Base-by-base conservation (phyloP, 2,329 filamentous ascomycete species). In the Claviceps monticola region DNA sequence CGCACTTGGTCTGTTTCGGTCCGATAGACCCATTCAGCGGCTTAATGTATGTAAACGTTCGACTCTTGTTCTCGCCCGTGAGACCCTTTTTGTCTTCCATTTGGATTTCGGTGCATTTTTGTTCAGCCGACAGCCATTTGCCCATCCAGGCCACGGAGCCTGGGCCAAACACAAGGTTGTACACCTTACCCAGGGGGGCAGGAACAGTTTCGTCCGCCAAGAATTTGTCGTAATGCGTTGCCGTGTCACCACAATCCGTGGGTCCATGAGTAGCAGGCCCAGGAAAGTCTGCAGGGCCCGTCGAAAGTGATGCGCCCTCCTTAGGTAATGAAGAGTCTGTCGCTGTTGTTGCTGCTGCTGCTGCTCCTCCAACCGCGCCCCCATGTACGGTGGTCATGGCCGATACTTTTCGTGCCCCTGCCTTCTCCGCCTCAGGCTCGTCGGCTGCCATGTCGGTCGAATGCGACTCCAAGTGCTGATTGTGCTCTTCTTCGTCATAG, bases 1-100 rank as follows among this genome's bases (percentile, higher is more conserved):
- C 84, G 66, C 93, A 98, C 63, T 95, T 96, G 13, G 93, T 98
- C 70, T 95, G 88, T 64, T 79, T 93, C 0, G 93, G 93, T 0
- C 93, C 93, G 57, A 98, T 91, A 1, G 87, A 75, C 2, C 76
- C 86, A 59, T 83, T 78, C 2, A 98, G 72, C 1, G 93, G 93
- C 65, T 96, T 97, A 69, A 95, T 95, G 65, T 96, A 98, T 1
- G 82, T 84, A 64, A 84, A 95, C 19, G 73, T 80, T 46, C 90
- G 80, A 3, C 78, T 77, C 64, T 83, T 86, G 68, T 83, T 86
- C 17, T 94, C 88, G 47, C 80, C 78, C 3, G 79, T 80, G 23
- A 94, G 68, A 0, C 86, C 88, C 60, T 84, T 85, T 62, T 88
- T 88, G 58, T 94, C 89, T 46, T 91, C 86, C 69, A 94, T 83